Percentiles rank a stretch among this genome's conserved stretches.
Conservation (phyloP, 2,329 filamentous ascomycete species). For the Arthrinium phaeospermum region DNA sequence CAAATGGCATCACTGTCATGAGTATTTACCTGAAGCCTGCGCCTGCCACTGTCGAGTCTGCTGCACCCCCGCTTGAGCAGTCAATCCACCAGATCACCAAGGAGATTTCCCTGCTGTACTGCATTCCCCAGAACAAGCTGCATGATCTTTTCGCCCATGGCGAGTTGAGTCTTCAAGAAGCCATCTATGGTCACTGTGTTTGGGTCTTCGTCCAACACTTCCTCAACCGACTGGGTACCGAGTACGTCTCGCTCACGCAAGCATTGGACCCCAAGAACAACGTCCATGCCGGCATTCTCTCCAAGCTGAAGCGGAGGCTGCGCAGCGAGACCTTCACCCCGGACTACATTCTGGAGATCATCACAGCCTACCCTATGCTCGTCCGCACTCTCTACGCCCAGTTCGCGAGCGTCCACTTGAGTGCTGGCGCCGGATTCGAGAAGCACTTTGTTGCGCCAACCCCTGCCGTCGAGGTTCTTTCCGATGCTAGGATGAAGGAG, state of each 20-base stretch:
- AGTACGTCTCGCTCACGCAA: slow-evolving; percentile 86
- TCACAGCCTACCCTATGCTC: slow-evolving; percentile 85
- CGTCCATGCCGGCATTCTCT: slow-evolving; percentile 82
- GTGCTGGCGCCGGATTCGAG: slow-evolving; percentile 56
- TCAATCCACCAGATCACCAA: slow-evolving; percentile 99
- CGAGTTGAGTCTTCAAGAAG: slow-evolving; percentile 90
- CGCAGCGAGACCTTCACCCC: slow-evolving; percentile 97
- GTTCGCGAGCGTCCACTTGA: slow-evolving; percentile 86
- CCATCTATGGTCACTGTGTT: slow-evolving; percentile 94
- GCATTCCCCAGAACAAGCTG: slow-evolving; percentile 96
- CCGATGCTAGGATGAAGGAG: slow-evolving; percentile 74
- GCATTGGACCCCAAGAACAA: slow-evolving; percentile 83
- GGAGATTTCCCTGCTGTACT: slow-evolving; percentile 96
- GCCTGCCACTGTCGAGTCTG: slow-evolving; percentile 53
- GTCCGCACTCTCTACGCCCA: slow-evolving; percentile 88
- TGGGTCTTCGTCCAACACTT: slow-evolving; percentile 99
- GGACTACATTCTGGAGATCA: slow-evolving; percentile 98
- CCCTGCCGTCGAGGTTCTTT: slow-evolving; percentile 70
- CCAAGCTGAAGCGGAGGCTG: slow-evolving; percentile 93
- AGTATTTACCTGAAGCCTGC: slow-evolving; percentile 89
- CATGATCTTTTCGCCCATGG: slow-evolving; percentile 87
- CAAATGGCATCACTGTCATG: slow-evolving; percentile 97
- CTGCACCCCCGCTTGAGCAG: slow-evolving; percentile 82
- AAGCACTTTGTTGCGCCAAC: slow-evolving; percentile 59
- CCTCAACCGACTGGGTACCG: slow-evolving; percentile 89